Conservation (phyloP, 169 alveolate species). For the Cryptosporidium ubiquitum region DNA sequence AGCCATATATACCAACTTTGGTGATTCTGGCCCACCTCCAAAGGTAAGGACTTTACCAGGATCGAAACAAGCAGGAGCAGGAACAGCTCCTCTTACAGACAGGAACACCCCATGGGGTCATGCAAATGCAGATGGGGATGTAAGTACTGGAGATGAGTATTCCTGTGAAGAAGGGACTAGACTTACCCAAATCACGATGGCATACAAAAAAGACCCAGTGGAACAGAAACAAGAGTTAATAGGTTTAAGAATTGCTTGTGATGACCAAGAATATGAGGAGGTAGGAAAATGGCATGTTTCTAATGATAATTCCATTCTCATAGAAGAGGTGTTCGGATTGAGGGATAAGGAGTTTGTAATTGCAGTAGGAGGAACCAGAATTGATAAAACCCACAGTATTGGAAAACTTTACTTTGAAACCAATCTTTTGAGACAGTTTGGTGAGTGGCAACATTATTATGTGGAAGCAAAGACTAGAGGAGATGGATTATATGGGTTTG, state of each 20-base stretch:
- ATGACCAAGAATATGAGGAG: slow-evolving; percentile 53
- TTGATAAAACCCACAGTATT: slow-evolving; percentile 45
- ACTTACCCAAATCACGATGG: slow-evolving; percentile 43
- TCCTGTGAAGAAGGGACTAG: slow-evolving; percentile 66
- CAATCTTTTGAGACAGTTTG: slow-evolving; percentile 61
- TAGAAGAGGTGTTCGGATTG: slow-evolving; percentile 52
- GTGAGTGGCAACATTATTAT: slow-evolving; percentile 73
- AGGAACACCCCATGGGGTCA: slow-evolving; percentile 75
- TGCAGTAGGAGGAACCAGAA: slow-evolving; percentile 56
- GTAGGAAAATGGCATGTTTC: slow-evolving; percentile 52
- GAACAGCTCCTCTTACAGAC: slow-evolving; percentile 67
- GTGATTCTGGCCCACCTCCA: slow-evolving; percentile 73
- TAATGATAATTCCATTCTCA: background rate
- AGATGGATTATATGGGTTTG: slow-evolving; percentile 53
- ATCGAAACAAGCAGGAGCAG: slow-evolving; percentile 23
- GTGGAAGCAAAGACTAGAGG: slow-evolving; percentile 64
- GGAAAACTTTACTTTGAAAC: slow-evolving; percentile 65
- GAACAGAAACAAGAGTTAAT: background rate
- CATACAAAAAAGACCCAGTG: slow-evolving; percentile 8
- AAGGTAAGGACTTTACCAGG: slow-evolving; percentile 53
- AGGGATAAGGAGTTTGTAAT: slow-evolving; percentile 42
- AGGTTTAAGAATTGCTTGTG: slow-evolving; percentile 47
- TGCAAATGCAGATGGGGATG: slow-evolving; percentile 68
- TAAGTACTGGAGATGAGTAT: slow-evolving; percentile 53
- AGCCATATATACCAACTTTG: slow-evolving; percentile 61